Conservation (phyloP, 768 basidiomycete species). For the Daedalea quercina region DNA sequence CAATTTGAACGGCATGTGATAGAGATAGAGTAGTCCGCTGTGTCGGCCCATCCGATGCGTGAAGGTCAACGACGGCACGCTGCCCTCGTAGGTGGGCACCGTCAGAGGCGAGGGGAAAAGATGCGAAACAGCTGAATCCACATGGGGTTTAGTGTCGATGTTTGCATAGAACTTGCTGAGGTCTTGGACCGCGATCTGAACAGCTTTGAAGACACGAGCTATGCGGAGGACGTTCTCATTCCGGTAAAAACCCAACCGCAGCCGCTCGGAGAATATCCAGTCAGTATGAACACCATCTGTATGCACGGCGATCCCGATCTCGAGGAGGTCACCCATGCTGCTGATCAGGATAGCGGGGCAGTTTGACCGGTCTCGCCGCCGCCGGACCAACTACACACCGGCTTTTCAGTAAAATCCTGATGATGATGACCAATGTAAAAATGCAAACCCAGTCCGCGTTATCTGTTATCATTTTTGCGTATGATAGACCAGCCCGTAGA, state of each 20-base stretch:
- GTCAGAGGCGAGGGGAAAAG: not conserved
- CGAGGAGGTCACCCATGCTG: not conserved
- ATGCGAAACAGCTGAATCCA: not conserved
- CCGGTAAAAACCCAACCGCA: not conserved
- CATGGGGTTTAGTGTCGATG: not conserved
- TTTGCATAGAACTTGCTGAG: not conserved
- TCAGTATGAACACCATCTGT: not conserved
- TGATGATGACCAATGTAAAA: not conserved
- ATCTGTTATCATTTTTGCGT: not conserved
- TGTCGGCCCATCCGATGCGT: not conserved
- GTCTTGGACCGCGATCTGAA: not conserved
- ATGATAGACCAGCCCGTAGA: not conserved
- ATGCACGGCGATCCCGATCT: not conserved
- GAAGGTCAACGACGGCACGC: not conserved
- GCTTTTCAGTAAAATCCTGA: not conserved
- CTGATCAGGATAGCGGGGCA: not conserved
- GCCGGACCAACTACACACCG: not conserved
- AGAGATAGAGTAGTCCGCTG: not conserved
- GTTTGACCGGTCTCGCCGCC: not conserved
- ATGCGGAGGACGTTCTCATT: not conserved
- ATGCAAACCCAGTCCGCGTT: not conserved
- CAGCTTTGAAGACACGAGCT: not conserved
- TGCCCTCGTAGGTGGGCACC: not conserved
- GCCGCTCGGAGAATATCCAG: not conserved
- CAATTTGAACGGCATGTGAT: not conserved